Evolutionary conservation across 805 yeast genomes (phyloP).

Genomic region (Candida glaebosa): DNA sequence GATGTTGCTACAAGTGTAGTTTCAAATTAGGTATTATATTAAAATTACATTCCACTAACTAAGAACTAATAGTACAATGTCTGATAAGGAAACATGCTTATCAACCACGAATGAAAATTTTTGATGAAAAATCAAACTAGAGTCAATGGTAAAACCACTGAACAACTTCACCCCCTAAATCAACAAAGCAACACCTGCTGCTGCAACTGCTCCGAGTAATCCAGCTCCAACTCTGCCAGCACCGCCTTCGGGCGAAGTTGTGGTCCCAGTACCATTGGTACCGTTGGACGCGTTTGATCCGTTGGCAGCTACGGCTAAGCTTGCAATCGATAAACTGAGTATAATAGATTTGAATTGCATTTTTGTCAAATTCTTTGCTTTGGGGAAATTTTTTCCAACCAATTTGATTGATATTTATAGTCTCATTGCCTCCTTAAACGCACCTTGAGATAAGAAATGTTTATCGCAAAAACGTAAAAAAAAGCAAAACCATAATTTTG

Average conservation of each 20-base stretch:
- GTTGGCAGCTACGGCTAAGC: slow-evolving; percentile 66
- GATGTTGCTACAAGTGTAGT: neutral
- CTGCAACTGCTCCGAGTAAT: slow-evolving; percentile 78
- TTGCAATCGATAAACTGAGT: slow-evolving; percentile 66
- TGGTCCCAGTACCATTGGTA: slow-evolving; percentile 21
- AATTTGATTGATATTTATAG: too few relatives aligned
- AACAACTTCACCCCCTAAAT: too few relatives aligned
- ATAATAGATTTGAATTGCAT: slow-evolving; percentile 74
- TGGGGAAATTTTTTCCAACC: too few relatives aligned
- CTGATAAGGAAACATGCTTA: too few relatives aligned
- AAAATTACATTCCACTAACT: neutral
- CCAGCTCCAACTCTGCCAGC: slow-evolving; percentile 61
- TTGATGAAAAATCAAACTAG: neutral
- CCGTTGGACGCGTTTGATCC: slow-evolving; percentile 28
- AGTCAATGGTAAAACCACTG: neutral
- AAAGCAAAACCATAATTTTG: too few relatives aligned
- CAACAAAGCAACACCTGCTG: slow-evolving; percentile 69
- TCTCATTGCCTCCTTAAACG: too few relatives aligned
- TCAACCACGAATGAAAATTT: too few relatives aligned
- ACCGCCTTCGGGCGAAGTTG: slow-evolving; percentile 41
- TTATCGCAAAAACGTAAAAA: too few relatives aligned
- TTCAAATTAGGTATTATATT: neutral
- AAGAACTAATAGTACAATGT: neutral
- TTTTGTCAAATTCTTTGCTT: slow-evolving; percentile 17
- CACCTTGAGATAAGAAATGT: too few relatives aligned